Percentiles rank a stretch among this genome's conserved stretches.
These are phyloP conservation scores for Wallacemonas sp. DNA, from an alignment of 208 protist genomes.

Conservation along the genomic window DNA sequence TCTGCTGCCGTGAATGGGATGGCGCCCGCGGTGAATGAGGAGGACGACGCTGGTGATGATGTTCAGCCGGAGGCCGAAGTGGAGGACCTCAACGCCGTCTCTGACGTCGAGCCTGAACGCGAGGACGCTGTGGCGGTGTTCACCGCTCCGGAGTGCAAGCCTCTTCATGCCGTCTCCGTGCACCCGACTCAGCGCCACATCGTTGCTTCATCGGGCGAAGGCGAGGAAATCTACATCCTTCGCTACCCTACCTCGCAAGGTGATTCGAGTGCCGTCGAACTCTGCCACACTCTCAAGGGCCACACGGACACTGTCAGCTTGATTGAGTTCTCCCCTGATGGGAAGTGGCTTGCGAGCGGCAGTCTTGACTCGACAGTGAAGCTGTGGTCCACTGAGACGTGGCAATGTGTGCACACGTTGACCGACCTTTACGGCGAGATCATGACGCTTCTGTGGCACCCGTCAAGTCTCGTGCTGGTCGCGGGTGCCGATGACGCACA, in stretches of 20 bases:
- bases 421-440: conserved; percentile 87
- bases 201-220: conserved; percentile 70
- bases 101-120: conserved; percentile 74
- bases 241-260: not conserved
- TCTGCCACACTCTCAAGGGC: conserved; percentile 46
- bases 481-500: conserved; percentile 91
- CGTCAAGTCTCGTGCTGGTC: conserved; percentile 88
- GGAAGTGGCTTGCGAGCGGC: conserved; percentile 73
- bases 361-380: conserved; percentile 68
- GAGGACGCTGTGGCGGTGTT: conserved; percentile 79
- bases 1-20: too few relatives aligned
- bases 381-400: conserved; percentile 81
- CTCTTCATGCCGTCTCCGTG: conserved; percentile 61
- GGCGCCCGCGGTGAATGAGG: conserved; percentile 19
- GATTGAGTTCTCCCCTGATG: conserved; percentile 83
- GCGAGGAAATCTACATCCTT: conserved; percentile 78
- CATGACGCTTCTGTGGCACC: conserved; percentile 92
- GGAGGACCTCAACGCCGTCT: conserved; percentile 78
- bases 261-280: conserved; percentile 7
- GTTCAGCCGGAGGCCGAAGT: conserved; percentile 35
- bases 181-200: conserved; percentile 45
- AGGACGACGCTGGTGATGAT: conserved; percentile 18
- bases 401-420: conserved; percentile 71
- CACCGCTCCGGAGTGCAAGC: conserved; percentile 39
- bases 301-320: conserved; percentile 84